Evolutionary conservation across 2,329 filamentous ascomycete species (phyloP), one percentile per base, ranked within the genome.

Genomic region (Paecilomyces dactylethromorphus): DNA sequence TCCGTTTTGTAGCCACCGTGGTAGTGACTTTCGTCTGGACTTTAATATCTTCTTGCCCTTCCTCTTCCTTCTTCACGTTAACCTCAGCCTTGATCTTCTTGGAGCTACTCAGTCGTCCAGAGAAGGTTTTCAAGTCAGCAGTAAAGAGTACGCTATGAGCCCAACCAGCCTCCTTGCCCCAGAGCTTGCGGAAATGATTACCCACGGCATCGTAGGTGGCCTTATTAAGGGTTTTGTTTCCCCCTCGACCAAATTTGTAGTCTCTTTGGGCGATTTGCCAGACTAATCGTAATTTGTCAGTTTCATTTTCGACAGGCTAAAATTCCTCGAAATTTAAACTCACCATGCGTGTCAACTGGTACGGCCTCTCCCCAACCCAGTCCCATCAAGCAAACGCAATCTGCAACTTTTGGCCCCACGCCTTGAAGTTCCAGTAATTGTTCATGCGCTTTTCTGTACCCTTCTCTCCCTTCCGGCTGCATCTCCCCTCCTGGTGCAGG

Each of bases 191-290:
- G 68, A 99, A 99, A 67, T 95, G 89, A 63, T 96, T 90, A 0
- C 90, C 94, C 13, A 99, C 86, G 0, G 91, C 90, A 70, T 94
- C 88, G 69, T 99, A 97, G 63, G 91, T 92, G 49, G 83, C 84
- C 70, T 95, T 95, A 13, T 89, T 97, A 62, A 99, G 81, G 53
- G 91, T 93, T 69, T 92, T 93, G 61, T 89, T 82, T 69, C 91
- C 93, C 8, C 85, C 86, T 67, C 87, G 90, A 6, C 91, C 90
- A 67, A 99, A 96, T 60, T 88, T 92, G 77, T 99, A 99, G 74
- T 99, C 94, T 56, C 94, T 83, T 72, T 95, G 91, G 0, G 94
- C 95, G 69, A 99, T 97, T 78, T 97, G 92, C 93, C 92, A 97
- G 12, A 99, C 91, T 83, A 59, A 31, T 33, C 24, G 21, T 2